Evolutionary conservation across 1,284 basidiomycete genomes (phyloP), one percentile per base, ranked within the genome.

Genomic region (Sanghuangporus sanghuang): DNA sequence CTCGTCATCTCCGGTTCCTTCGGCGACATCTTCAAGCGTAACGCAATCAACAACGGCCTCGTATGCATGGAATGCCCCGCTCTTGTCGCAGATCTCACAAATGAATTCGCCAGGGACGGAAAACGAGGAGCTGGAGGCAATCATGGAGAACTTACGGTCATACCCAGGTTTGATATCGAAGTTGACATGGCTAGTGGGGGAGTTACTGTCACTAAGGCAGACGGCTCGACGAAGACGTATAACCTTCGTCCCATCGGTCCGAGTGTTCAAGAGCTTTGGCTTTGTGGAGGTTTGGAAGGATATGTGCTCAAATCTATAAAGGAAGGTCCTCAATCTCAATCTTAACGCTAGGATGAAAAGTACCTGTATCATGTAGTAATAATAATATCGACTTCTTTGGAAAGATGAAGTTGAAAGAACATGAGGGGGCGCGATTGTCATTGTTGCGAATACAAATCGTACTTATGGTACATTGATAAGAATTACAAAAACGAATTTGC

Each of bases 1-100:
- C 80, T 98, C 57, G 95, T 99, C 61, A 85, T 99, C 65, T 95
- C 95, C 35, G 97, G 96, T 52, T 96, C 93, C 36, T 99, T 99
- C 71, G 96, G 97, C 16, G 97, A 99, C 75, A 98, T 99, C 70
- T 99, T 98, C 83, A 98, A 99, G 80, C 89, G 96, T 39, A 99
- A 99, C 75, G 90, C 95, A 14, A 99, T 99, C 80, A 99, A 99
- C 79, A 99, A 99, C 74, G 96, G 95, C 4, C 83, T 99, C 8
- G 93, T 99, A 64, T 98, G 96, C 72, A 75, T 98, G 58, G 96
- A 98, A 76, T 93, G 86, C 63, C 95, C 95, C 0, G 90, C 92
- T 69, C 85, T 99, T 56, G 90, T 99, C 23, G 79, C 82, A 35
- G 94, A 97, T 69, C 80, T 99, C 64, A 97, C 96, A 1, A 73